Evolutionary conservation across 176 grass and related monocot species (phyloP).

Genomic region (Eremochloa ophiuroides): DNA sequence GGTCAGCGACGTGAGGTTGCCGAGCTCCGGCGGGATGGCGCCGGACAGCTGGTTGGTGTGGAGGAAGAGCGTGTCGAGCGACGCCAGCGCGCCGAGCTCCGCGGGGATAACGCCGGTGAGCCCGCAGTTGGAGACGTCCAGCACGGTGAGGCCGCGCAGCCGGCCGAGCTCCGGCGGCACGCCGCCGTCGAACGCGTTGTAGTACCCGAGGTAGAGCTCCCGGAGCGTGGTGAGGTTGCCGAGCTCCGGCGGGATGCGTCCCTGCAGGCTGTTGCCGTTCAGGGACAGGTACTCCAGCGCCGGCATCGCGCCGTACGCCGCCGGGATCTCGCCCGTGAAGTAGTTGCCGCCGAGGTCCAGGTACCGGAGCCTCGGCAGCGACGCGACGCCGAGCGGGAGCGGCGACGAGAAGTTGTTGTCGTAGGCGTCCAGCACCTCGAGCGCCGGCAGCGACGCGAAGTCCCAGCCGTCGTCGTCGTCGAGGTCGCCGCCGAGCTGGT

Average conservation of each 20-base stretch:
- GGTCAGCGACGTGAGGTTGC: slow-evolving; percentile 57
- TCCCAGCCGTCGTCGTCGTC: slow-evolving; percentile 47
- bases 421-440: slow-evolving; percentile 92
- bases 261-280: slow-evolving; percentile 83
- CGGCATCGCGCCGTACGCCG: slow-evolving; percentile 55
- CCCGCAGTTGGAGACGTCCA: slow-evolving; percentile 77
- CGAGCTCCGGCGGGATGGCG: slow-evolving; percentile 55
- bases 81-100: slow-evolving; percentile 54
- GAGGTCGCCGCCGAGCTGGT: slow-evolving; percentile 57
- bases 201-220: slow-evolving; percentile 89
- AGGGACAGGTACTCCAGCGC: slow-evolving; percentile 83
- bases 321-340: slow-evolving; percentile 63
- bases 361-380: slow-evolving; percentile 52
- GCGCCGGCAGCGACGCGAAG: slow-evolving; percentile 35
- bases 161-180: slow-evolving; percentile 54
- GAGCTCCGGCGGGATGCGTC: slow-evolving; percentile 56
- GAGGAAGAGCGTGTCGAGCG: slow-evolving; percentile 76
- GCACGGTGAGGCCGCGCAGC: slow-evolving; percentile 39
- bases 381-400: slow-evolving; percentile 47
- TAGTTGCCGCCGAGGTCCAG: slow-evolving; percentile 94
- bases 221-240: slow-evolving; percentile 64
- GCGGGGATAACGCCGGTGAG: slow-evolving; percentile 55
- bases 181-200: slow-evolving; percentile 71
- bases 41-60: slow-evolving; percentile 80
- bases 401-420: slow-evolving; percentile 88